Evolutionary conservation across 2,329 filamentous ascomycete species (phyloP), one percentile per base, ranked within the genome.

Genomic region (Cladosporium sp.): DNA sequence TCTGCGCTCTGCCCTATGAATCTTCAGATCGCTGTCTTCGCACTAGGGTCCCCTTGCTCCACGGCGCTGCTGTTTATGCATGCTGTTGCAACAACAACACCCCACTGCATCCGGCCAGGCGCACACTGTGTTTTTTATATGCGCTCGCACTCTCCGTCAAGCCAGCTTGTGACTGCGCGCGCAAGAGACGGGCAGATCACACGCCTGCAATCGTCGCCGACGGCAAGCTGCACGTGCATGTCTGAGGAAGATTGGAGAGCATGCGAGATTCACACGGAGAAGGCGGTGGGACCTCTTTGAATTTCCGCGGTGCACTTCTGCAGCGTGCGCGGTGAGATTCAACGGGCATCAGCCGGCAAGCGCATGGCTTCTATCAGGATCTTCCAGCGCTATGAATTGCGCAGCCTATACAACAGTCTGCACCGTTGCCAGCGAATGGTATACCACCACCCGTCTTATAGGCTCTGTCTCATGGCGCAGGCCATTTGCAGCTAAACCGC

Each of bases 311-410:
- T 38, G 52, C 42, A 14, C 50, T 40, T 52, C 37, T 52, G 37
- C 50, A 52, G 50, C 22, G 9, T 40, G 50, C 34, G 54, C 11
- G 8, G 4, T 12, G 15, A n/a, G n/a, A n/a, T 17, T 15, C 42
- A 55, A 56, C 54, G 54, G 54, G 42, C 42, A 43, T 17, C 42
- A 28, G 42, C 37, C 14, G 43, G 25, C 17, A 19, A 19, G 39
- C 17, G 22, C 43, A 30, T 7, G 15, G 1, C 22, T 47, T 36
- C 30, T 49, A 56, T 56, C 54, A 49, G 54, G 54, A 56, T 56
- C 54, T 19, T 38, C 54, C 34, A 19, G 25, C 22, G 20, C 40
- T 56, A 39, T 49, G 42, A 56, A 56, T 56, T 56, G 54, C 54
- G 42, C 54, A 7, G 17, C 15, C 52, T 56, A 56, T 56, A 56